A percentile compares a stretch with the other conserved stretches of the same genome.
Conservation (phyloP, 371 early-diverging fungal species). For the Amoeboaphelidium protococcarum region DNA sequence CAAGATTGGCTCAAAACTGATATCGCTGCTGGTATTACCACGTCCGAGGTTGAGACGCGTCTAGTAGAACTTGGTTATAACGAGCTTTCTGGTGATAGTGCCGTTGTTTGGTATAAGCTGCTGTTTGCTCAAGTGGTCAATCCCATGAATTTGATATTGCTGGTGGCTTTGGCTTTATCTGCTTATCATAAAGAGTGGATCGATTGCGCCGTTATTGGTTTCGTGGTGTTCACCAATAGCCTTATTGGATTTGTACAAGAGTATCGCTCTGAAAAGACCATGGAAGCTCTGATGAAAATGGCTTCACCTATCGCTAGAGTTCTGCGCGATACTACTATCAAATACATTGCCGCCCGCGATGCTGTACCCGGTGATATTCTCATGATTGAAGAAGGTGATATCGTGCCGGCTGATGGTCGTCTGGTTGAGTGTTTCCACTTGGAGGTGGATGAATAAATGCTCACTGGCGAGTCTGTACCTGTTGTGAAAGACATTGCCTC, state of each 20-base stretch:
- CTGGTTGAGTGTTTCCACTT: conserved; percentile 1
- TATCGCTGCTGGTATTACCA: not conserved
- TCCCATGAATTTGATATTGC: not conserved
- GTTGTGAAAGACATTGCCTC: not conserved
- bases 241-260: conserved; percentile 2
- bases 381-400: conserved; percentile 5
- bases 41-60: not conserved
- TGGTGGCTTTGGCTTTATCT: not conserved
- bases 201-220: not conserved
- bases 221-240: not conserved
- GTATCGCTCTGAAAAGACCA: not conserved
- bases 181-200: not conserved
- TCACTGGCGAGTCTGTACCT: conserved; percentile 3
- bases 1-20: not conserved
- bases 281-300: conserved; percentile 1
- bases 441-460: conserved; percentile 4
- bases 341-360: not conserved
- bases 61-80: not conserved
- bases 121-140: not conserved
- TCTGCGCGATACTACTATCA: not conserved
- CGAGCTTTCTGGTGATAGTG: not conserved
- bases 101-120: not conserved
- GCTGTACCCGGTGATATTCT: conserved; percentile 8
- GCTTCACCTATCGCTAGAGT: not conserved
- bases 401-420: conserved; percentile 4